These are phyloP conservation scores for Lactifluus subvellereus DNA, from an alignment of 768 basidiomycete species.

Conservation along the genomic window DNA sequence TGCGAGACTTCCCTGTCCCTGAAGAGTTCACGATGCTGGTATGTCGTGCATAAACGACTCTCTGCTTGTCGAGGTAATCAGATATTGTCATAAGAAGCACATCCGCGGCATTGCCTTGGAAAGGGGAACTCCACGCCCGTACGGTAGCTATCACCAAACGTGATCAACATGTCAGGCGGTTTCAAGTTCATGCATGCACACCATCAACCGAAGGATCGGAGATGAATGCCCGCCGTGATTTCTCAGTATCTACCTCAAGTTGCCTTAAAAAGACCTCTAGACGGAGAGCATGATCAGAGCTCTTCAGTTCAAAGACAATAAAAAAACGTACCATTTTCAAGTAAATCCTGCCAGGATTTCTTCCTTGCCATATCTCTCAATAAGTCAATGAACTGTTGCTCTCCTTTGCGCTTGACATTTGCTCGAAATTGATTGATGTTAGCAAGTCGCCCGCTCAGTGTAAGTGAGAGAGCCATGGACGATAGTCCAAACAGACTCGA, in stretches of 20 bases:
- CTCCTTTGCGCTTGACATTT: neutral
- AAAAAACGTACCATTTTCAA: neutral
- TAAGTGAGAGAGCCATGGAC: too few relatives aligned
- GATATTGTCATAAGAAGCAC: neutral
- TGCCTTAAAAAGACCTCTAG: neutral
- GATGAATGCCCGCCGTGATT: neutral
- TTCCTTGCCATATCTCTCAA: neutral
- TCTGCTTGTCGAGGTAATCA: neutral
- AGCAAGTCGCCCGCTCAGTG: too few relatives aligned
- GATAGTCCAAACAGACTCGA: too few relatives aligned
- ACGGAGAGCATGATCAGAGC: neutral
- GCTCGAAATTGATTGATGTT: too few relatives aligned
- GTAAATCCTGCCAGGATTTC: neutral
- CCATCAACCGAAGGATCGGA: neutral
- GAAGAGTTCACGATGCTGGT: neutral
- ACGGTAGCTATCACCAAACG: neutral
- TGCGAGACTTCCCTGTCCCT: conserved; percentile 3
- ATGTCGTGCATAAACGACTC: neutral
- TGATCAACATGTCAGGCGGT: neutral
- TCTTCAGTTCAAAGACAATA: neutral
- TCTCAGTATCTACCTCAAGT: neutral
- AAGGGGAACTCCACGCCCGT: neutral
- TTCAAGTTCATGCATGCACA: neutral
- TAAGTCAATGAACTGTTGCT: neutral
- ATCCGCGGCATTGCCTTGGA: neutral